A percentile compares a stretch with the other conserved stretches of the same genome.
Conservation (phyloP, 2,329 filamentous ascomycete genomes). For the Leptographium galeiforme region DNA sequence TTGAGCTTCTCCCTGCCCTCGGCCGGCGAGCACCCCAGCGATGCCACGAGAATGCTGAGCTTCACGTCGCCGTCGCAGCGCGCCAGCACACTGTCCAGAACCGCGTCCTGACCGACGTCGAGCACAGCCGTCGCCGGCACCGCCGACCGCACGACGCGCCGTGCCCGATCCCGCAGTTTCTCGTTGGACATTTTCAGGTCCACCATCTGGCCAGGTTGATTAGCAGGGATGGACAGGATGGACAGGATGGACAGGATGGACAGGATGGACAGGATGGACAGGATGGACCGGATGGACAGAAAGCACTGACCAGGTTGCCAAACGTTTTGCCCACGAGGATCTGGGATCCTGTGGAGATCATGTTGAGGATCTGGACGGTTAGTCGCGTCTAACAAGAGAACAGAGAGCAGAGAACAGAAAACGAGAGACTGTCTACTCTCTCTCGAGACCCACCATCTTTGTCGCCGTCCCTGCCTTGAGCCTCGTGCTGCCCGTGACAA, state of each 20-base stretch:
- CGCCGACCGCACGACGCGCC: constrained; percentile 3
- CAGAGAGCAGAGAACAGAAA: background rate
- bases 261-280: no score
- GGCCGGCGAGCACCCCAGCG: background rate
- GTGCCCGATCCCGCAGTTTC: constrained; percentile 7
- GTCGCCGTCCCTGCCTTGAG: constrained; percentile 31
- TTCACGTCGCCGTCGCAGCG: constrained; percentile 7
- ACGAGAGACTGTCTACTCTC: background rate
- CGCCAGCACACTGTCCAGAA: constrained; percentile 1
- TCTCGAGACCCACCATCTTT: constrained; percentile 17
- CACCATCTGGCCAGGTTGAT: constrained; percentile 4
- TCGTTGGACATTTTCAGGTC: constrained; percentile 10
- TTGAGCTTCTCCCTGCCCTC: constrained; percentile 1
- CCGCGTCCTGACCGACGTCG: constrained; percentile 1
- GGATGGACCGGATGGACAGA: no score
- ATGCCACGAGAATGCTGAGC: constrained; percentile 7
- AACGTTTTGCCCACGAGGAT: constrained; percentile 27
- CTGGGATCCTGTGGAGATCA: constrained; percentile 29
- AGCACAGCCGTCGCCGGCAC: background rate
- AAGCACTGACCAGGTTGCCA: constrained; percentile 4
- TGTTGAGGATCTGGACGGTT: constrained; percentile 21
- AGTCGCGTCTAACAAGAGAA: no score
- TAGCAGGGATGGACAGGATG: background rate
- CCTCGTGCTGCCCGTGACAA: constrained; percentile 30
- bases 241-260: background rate